A percentile compares a stretch with the other conserved stretches of the same genome.
Conservation (phyloP, 2,329 filamentous ascomycete species). For the Pseudogymnoascus destructans region DNA sequence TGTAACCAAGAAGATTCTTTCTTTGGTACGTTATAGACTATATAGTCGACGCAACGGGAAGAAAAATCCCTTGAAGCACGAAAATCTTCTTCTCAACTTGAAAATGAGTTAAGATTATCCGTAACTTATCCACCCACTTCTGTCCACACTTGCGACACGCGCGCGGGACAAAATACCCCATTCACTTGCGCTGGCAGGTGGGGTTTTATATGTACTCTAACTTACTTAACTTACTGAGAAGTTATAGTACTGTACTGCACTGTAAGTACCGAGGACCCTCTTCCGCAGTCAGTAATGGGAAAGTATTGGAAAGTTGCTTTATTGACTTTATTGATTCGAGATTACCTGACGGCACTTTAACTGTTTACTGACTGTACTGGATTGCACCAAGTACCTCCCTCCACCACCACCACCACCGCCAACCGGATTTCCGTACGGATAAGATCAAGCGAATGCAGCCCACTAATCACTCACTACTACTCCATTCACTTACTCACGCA, state of each 20-base stretch:
- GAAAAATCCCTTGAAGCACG: neutral
- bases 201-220: slow-evolving; percentile 6
- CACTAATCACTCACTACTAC: neutral
- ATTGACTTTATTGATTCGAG: neutral
- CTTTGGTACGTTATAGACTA: neutral
- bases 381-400: neutral
- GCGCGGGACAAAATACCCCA: slow-evolving; percentile 1
- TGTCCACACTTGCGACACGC: slow-evolving; percentile 4
- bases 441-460: slow-evolving; percentile 3
- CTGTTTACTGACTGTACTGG: neutral
- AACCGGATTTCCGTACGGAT: slow-evolving; percentile 7
- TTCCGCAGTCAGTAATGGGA: neutral
- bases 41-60: neutral
- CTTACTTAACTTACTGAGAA: too few species aligned
- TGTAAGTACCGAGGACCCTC: neutral
- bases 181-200: slow-evolving; percentile 1
- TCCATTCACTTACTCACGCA: neutral
- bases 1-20: neutral
- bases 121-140: slow-evolving; percentile 9
- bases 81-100: neutral
- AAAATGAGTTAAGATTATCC: neutral
- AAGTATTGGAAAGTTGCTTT: neutral
- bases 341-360: neutral
- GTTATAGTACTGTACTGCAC: neutral
- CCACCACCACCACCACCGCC: neutral